Base-by-base conservation (phyloP, 1,284 basidiomycete genomes). In the Papiliotrema nemorosa region DNA sequence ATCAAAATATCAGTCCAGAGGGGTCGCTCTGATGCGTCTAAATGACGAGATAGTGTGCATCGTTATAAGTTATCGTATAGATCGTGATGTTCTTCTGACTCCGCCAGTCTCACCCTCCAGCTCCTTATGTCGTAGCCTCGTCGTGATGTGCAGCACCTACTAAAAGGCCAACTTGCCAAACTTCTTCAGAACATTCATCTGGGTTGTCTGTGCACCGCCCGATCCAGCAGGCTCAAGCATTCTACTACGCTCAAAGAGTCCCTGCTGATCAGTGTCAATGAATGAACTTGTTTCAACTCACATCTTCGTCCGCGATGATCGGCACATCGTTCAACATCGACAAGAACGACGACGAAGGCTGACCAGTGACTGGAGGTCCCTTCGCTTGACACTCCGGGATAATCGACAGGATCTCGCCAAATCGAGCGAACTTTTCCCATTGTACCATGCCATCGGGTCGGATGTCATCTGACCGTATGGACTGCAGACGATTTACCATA, bases 381-480 rank as follows among this genome's bases (percentile, higher is more conserved):
- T 55, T 52, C 2, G 54, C 34, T 38, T 71, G 69, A 53, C 70
- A 73, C n/a, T 67, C 64, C 9, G 54, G 34, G 38, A 73, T 67
- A 46, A 64, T 53, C 3, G 53, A 42, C 12, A 73, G 44, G 12
- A 71, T 70, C 51, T 70, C 64, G 16, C 61, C 65, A 49, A 71
- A 66, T 31, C 55, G 55, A 5, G 57, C 50, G 47, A 73, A 73
- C 53, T 73, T 73, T 54, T 67, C 67, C 70, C 70, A 73, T 35
- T 66, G 64, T 13, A 69, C 56, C 21, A 45, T 39, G 7, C 63
- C 67, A 40, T 53, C 54, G 10, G 49, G 16, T 3, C 67, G 55
- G 1, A 49, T 47, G 56, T 73, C 70, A n/a, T 67, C 62, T 1
- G 53, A 55, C 16, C 68, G 56, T 1, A 61, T 63, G 22, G 52